phyloP scores from a whole-genome alignment of 768 basidiomycete species.

The Saitozyma sp. region DNA sequence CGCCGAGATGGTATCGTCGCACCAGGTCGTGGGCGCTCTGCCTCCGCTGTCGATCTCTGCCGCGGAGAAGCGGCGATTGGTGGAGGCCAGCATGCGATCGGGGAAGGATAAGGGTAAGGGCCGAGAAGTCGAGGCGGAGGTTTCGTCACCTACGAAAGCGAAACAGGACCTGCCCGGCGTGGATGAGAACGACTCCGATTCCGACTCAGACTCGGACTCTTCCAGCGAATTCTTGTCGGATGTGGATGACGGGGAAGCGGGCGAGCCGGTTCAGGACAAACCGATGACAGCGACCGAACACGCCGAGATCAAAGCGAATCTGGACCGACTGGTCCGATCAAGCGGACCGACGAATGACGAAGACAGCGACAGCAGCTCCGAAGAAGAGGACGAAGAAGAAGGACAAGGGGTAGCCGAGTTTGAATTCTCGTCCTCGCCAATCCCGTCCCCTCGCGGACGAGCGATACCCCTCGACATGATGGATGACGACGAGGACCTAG shows the following conservation, averaged over 20 bases:
- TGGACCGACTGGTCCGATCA: conserved; percentile 22
- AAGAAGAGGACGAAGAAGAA: conserved; percentile 20
- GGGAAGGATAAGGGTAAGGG: conserved; percentile 18
- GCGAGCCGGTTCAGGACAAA: neutral
- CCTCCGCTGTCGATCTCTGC: conserved; percentile 32
- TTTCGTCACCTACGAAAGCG: neutral
- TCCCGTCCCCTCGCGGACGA: conserved; percentile 9
- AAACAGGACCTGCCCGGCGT: neutral
- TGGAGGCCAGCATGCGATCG: conserved; percentile 33
- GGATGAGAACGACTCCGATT: conserved; percentile 4
- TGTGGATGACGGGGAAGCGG: conserved; percentile 6
- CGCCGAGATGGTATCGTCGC: conserved; percentile 45
- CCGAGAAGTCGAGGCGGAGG: neutral
- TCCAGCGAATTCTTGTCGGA: conserved; percentile 20
- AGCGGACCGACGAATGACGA: conserved; percentile 1
- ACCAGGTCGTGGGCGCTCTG: conserved; percentile 36
- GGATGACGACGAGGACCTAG: conserved; percentile 35
- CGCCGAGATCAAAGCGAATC: conserved; percentile 18
- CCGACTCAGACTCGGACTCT: conserved; percentile 4
- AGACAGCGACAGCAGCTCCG: conserved; percentile 13
- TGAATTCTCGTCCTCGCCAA: conserved; percentile 21
- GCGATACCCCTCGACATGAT: conserved; percentile 19
- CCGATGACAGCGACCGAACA: conserved; percentile 23
- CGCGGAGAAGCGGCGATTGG: conserved; percentile 38
- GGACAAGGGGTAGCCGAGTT: conserved; percentile 20